phyloP scores from a whole-genome alignment of 306 rosid genomes.

The Trifolium repens region DNA sequence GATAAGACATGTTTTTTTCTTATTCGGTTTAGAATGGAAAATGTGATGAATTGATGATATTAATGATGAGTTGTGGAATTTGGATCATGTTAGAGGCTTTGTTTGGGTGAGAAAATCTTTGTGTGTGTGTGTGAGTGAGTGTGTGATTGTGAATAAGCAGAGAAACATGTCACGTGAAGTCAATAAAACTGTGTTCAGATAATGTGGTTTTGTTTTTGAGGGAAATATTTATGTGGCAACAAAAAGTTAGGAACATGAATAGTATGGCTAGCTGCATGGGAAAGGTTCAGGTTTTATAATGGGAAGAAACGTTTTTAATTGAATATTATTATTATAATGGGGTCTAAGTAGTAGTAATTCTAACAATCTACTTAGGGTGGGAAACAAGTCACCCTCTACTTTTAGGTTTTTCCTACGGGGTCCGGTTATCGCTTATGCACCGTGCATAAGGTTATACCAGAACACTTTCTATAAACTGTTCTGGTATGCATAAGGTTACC shows the following conservation, averaged over 20 bases:
- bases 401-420: too few species aligned
- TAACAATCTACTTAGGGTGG: too few species aligned
- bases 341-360: too few species aligned
- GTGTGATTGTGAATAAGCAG: conserved; percentile 1
- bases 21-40: conserved; percentile 34
- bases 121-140: background rate
- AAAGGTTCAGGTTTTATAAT: background rate
- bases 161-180: conserved; percentile 16
- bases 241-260: conserved; percentile 4
- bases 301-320: background rate
- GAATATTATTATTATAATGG: too few species aligned
- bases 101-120: background rate
- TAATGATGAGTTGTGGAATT: background rate
- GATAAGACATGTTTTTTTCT: conserved; percentile 43
- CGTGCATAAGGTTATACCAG: too few species aligned
- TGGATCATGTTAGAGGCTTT: background rate
- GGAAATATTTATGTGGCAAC: conserved; percentile 1
- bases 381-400: too few species aligned
- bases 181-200: background rate
- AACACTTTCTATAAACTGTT: too few species aligned
- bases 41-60: background rate
- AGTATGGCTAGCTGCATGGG: conserved; percentile 1
- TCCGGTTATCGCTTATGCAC: too few species aligned
- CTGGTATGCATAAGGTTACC: too few species aligned
- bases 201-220: background rate